phyloP scores from a whole-genome alignment of 1,139 yeast species.

The Zygosaccharomyces pseudobailii region DNA sequence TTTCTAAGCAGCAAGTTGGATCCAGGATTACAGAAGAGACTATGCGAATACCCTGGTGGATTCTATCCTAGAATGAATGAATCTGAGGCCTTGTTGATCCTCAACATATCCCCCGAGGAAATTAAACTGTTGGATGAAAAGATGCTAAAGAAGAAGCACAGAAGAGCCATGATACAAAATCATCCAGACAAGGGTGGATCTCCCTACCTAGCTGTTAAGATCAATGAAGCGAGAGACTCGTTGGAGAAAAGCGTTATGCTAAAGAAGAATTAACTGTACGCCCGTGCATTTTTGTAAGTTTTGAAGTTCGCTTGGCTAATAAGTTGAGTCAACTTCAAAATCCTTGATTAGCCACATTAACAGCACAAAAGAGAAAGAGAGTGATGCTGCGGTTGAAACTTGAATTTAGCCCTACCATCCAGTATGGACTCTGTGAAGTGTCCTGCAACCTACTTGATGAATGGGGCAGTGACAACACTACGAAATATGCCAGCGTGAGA shows the following conservation, averaged over 20 bases:
- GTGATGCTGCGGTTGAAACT: constrained; percentile 9
- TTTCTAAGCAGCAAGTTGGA: constrained; percentile 12
- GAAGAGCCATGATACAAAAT: constrained; percentile 82
- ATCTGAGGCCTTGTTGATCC: constrained; percentile 80
- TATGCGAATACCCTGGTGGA: constrained; percentile 52
- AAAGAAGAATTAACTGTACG: constrained; percentile 9
- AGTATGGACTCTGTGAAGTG: constrained; percentile 7
- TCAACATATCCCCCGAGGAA: constrained; percentile 42
- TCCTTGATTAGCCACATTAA: not conserved
- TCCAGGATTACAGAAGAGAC: constrained; percentile 9
- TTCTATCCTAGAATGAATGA: constrained; percentile 84
- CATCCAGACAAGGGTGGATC: constrained; percentile 99
- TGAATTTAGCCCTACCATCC: constrained; percentile 2
- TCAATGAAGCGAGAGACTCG: constrained; percentile 69
- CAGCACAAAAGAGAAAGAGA: not conserved
- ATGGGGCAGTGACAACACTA: not conserved
- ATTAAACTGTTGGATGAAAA: constrained; percentile 58
- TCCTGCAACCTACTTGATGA: constrained; percentile 8
- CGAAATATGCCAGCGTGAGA: constrained; percentile 11
- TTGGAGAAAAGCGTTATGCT: constrained; percentile 24
- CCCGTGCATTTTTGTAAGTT: not conserved
- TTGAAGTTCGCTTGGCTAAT: not conserved
- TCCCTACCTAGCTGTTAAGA: constrained; percentile 90
- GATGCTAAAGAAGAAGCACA: constrained; percentile 80
- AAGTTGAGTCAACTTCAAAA: not conserved